A percentile compares a stretch with the other conserved stretches of the same genome.
These are phyloP conservation scores for Prunus mira DNA, from an alignment of 306 rosid species.

Conservation along the genomic window DNA sequence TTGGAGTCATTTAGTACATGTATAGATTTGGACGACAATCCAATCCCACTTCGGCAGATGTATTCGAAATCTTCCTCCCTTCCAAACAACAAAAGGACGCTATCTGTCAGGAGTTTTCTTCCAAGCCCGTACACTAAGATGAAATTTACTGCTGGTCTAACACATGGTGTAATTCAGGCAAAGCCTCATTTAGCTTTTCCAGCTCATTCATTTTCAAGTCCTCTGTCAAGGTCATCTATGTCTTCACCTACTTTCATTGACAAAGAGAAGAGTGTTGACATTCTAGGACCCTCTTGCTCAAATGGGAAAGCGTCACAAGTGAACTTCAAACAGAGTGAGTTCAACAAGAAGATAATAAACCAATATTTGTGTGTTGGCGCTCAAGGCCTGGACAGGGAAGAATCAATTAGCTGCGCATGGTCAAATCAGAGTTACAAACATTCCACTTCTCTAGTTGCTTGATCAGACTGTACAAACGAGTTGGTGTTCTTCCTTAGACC, in stretches of 20 bases:
- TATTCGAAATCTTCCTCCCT: conserved; percentile 47
- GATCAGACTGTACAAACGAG: conserved; percentile 19
- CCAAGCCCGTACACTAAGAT: conserved; percentile 71
- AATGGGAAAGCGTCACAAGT: conserved; percentile 18
- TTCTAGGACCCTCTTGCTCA: conserved; percentile 38
- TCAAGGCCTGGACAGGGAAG: conserved; percentile 48
- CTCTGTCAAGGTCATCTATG: conserved; percentile 33
- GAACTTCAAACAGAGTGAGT: conserved; percentile 39
- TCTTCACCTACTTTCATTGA: conserved; percentile 44
- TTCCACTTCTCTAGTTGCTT: conserved; percentile 54
- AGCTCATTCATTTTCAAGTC: conserved; percentile 34
- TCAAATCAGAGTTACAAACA: conserved; percentile 32
- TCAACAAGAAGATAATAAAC: conserved; percentile 60
- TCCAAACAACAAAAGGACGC: conserved; percentile 57
- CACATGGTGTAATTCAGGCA: conserved; percentile 78
- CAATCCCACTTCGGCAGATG: conserved; percentile 65
- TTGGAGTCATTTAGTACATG: conserved; percentile 31
- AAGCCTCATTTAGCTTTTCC: conserved; percentile 41
- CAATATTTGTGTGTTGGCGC: conserved; percentile 67
- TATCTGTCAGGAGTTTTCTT: conserved; percentile 28
- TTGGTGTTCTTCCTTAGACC: background rate
- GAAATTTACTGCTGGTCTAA: conserved; percentile 61
- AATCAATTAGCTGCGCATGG: conserved; percentile 41
- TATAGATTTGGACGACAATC: conserved; percentile 38
- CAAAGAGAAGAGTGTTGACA: conserved; percentile 36